Evolutionary conservation across 176 grass and related monocot genomes (phyloP).

Genomic region (Chrysopogon serrulatus): DNA sequence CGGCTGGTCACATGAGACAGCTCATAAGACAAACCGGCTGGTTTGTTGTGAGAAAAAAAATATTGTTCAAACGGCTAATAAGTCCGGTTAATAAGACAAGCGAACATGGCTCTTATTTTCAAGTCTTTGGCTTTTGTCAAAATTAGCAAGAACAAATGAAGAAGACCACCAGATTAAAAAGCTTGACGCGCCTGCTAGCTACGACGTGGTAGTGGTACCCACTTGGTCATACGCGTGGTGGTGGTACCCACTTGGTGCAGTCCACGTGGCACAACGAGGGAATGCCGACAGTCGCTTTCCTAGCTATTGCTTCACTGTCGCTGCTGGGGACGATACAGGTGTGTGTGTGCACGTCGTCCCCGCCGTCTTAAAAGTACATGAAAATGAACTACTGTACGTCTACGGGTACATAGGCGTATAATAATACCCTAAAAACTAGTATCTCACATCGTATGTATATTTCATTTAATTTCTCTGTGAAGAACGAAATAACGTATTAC

Average conservation of each 20-base stretch:
- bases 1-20: no score
- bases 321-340: neutral
- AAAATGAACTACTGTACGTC: neutral
- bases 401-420: no score
- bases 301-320: neutral
- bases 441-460: neutral
- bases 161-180: no score
- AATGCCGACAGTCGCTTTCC: conserved; percentile 62
- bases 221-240: neutral
- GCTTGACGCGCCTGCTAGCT: no score
- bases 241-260: neutral
- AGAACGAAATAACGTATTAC: neutral
- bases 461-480: neutral
- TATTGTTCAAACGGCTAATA: no score
- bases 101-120: no score
- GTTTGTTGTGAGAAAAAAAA: no score
- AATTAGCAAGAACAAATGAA: no score
- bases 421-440: neutral
- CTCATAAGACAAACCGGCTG: no score
- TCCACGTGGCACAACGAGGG: conserved; percentile 1
- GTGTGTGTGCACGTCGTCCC: neutral
- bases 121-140: no score
- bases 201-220: no score
- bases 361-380: neutral
- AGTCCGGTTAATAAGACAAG: no score